Base-by-base conservation (phyloP, 164 flowering plant genomes). In the Stephania cephalantha region DNA sequence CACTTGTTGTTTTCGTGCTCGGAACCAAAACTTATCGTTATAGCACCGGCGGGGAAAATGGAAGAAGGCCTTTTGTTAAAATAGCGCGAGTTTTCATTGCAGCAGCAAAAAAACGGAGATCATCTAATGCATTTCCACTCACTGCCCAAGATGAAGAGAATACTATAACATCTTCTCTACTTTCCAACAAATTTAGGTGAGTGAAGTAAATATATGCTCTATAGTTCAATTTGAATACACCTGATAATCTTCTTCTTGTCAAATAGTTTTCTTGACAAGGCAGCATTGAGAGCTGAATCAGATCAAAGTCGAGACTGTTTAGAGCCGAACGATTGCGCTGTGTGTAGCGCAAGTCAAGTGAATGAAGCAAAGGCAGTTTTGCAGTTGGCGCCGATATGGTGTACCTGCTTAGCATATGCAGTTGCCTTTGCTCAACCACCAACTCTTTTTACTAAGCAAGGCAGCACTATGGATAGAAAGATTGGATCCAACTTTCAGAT, bases 1-100 rank as follows among this genome's bases (percentile, higher is more conserved):
- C 74, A 17, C 74, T 71, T 22, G 11, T 68, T 42, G 30, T 71
- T 63, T 78, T 78, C 68, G 22, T 74, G 67, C 55, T 71, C 30
- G 78, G 78, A 29, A 71, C 78, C 53, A 46, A 31, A 13, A 78
- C 73, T 10, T 78, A 78, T 20, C 75, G 80, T 7, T 78, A 70
- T n/a, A 71, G 69, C 67, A 20, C 70, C 77, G 6, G 42, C 42
- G 42, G 44, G 53, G 65, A 58, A 58, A 45, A 42, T 48, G 71
- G 29, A 63, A 58, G 48, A 61, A 68, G 72, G 46, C 76, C 65
- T 42, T 73, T 68, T 46, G 58, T 46, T 10, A 69, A 55, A 20
- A 73, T 65, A 42, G 46, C 30, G 4, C 65, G 22, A 42, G 73
- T 45, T 22, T 68, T 67, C 52, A 46, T 68, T 53, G 77, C 65